Base-by-base conservation (phyloP, 345 rosid species). In the Populus ilicifolia region DNA sequence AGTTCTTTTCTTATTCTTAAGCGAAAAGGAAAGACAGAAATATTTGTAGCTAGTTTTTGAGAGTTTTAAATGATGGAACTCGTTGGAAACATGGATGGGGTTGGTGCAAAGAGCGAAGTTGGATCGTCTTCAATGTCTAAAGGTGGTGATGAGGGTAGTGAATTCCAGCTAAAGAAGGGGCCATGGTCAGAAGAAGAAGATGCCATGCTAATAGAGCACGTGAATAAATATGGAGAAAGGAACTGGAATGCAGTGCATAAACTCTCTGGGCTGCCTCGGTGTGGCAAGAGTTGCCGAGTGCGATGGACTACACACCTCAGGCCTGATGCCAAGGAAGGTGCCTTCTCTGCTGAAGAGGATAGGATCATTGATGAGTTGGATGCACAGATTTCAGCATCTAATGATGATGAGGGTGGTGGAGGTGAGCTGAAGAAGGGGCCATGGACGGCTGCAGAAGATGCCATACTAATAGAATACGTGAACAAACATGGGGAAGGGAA, bases 161-260 rank as follows among this genome's bases (percentile, higher is more conserved):
- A n/a, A 5, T 67, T 21, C 1, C 38, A 50, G 64, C 35, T 80
- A 46, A 80, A 80, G 79, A 80, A 80, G 29, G 83, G 83, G 8
- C 83, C 83, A 1, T 80, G 83, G 83, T 75, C 83, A 11, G 83
- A 79, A 16, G 78, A 54, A 75, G 83, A 80, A 50, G 83, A 80
- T 50, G 79, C 79, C 5, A 72, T 65, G 25, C 38, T 80, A 66
- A 72, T 75, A 54, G 83, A 80, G 14, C 71, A 80, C 71, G 83
- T 80, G 56, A 65, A 54, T 29, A 80, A 71, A 71, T 76, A 80
- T 38, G 83, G 83, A 16, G 83, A 75, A 71, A 79, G 83, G 36
- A 80, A 80, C 75, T 80, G 83, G 83, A 80, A 80, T 39, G 72
- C 83, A 5, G 83, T 80, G 46, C 79, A 71, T 39, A 71, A 67